Percentiles rank a stretch among this genome's conserved stretches.
These are phyloP conservation scores for Antrodiella citrinella DNA, from an alignment of 768 basidiomycete species.

Conservation along the genomic window DNA sequence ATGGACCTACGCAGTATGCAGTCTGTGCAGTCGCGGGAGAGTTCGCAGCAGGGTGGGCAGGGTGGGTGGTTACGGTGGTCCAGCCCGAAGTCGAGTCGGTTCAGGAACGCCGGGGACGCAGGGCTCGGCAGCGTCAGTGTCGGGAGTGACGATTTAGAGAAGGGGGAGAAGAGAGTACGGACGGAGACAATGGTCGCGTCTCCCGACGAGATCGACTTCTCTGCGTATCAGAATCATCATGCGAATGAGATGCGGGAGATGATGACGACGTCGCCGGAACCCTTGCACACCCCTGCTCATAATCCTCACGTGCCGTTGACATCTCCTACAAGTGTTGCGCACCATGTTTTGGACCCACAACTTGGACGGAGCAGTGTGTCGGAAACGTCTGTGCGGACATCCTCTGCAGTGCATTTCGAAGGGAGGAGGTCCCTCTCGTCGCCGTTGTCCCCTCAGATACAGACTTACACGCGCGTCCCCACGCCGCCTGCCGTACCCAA, in stretches of 20 bases:
- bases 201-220: too few species aligned
- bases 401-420: neutral
- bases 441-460: neutral
- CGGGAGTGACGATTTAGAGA: neutral
- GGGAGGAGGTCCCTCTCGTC: neutral
- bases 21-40: neutral
- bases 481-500: too few species aligned
- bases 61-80: neutral
- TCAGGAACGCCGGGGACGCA: neutral
- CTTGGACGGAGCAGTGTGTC: neutral
- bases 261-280: neutral
- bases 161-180: neutral
- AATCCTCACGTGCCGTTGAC: neutral
- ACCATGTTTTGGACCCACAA: neutral
- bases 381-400: neutral
- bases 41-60: neutral
- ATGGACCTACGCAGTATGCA: neutral
- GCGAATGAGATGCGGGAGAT: neutral
- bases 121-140: neutral
- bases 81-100: neutral
- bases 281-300: neutral
- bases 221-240: too few species aligned
- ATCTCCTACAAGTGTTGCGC: neutral
- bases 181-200: neutral
- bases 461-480: neutral